Evolutionary conservation across 2,329 filamentous ascomycete species (phyloP).

Genomic region (Ploettnerulaceae sp.): DNA sequence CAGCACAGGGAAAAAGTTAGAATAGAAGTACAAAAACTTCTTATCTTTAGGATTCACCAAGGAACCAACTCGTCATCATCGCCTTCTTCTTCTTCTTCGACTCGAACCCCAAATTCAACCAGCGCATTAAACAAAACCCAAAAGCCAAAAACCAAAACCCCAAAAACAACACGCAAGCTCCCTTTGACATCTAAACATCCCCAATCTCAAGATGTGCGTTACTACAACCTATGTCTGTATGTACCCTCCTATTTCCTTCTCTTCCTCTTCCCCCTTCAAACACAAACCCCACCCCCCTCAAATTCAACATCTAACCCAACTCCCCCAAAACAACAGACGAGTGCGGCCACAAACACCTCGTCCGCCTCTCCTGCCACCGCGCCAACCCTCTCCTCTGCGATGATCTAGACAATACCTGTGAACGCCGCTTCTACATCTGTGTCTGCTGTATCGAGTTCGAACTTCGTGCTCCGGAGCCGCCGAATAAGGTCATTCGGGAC

Average conservation of each 20-base stretch:
- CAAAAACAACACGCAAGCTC: not conserved
- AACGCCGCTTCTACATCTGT: not conserved
- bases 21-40: too few relatives aligned
- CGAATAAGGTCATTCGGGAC: not conserved
- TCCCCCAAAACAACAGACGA: constrained; percentile 3
- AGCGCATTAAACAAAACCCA: too few relatives aligned
- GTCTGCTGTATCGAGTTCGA: constrained; percentile 2
- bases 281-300: not conserved
- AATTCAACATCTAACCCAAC: not conserved
- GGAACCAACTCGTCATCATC: too few relatives aligned
- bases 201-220: constrained; percentile 2
- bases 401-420: not conserved
- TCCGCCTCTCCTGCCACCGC: constrained; percentile 1
- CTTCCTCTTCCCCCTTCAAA: not conserved
- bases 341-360: constrained; percentile 14
- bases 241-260: not conserved
- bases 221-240: constrained; percentile 2
- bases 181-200: not conserved
- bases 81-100: not conserved
- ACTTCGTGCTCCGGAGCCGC: not conserved
- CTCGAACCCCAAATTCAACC: not conserved
- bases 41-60: too few relatives aligned
- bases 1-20: too few relatives aligned
- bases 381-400: constrained; percentile 8
- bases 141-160: not conserved